Base-by-base conservation (phyloP, 345 rosid species). In the Syzygium grande region DNA sequence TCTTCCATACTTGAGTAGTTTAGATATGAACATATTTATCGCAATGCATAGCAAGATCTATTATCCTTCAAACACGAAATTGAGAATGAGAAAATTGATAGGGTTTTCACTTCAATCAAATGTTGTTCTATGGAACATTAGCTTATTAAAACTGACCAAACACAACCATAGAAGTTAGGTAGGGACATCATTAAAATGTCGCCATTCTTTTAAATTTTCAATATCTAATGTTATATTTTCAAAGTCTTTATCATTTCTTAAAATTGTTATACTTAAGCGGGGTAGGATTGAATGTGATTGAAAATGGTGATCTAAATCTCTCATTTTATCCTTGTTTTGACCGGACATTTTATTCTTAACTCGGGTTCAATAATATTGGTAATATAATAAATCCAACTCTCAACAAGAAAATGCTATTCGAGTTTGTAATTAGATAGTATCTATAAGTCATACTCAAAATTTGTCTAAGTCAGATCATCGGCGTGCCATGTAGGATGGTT, bases 11-110 rank as follows among this genome's bases (percentile, higher is more conserved):
- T 63, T 63, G 7, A 63, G 77, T 29, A 63, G 4, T 63, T 63
- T 63, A n/a, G 5, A 14, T 21, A 6, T 2, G 1, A 65, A 15
- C 0, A 65, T 30, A 65, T 29, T 29, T 0, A 0, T 16, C 5
- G 1, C 0, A 8, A 5, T 16, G 6, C 78, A 30, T 3, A 9
- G 22, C 38, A 65, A 30, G 78, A 16, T 65, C 3, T 15, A 65
- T 65, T 11, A 65, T 65, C 41, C 41, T 65, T 65, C 11, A 30
- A 65, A 65, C 78, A 15, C 0, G 22, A 65, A 2, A 65, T 65
- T 65, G 21, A 65, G 5, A 5, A 29, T 65, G 22, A 65, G 41
- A 65, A 65, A 65, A 29, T 15, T 2, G 5, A 7, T 0, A 2
- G 5, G 19, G 21, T 0, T 6, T 65, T 15, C 41, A 30, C 78